Evolutionary conservation across 2,329 filamentous ascomycete species (phyloP).

Genomic region (Penicillium griseofulvum): DNA sequence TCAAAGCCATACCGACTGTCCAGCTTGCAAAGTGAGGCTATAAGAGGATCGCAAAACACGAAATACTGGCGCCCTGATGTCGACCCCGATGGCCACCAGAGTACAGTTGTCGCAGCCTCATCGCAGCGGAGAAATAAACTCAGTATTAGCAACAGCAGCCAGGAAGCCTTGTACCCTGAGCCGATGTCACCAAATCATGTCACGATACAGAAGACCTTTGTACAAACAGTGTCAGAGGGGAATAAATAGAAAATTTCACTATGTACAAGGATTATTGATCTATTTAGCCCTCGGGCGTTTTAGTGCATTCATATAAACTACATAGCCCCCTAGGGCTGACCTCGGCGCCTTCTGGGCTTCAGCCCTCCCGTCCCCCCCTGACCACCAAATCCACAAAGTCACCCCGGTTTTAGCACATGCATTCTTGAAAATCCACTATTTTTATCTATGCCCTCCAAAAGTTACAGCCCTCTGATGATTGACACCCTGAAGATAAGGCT

Average conservation of each 20-base stretch:
- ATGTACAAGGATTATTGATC: background rate
- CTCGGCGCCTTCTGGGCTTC: too few species aligned
- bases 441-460: background rate
- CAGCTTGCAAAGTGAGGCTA: background rate
- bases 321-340: background rate
- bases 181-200: conserved; percentile 3
- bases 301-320: background rate
- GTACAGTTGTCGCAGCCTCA: conserved; percentile 1
- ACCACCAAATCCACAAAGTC: background rate
- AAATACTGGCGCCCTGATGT: conserved; percentile 15
- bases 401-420: background rate
- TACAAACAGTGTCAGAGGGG: conserved; percentile 1
- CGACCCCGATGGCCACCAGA: background rate
- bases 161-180: conserved; percentile 7
- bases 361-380: background rate
- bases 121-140: conserved; percentile 1
- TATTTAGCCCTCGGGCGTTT: background rate
- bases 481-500: background rate
- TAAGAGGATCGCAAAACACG: background rate
- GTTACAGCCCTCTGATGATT: background rate
- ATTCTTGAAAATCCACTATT: background rate
- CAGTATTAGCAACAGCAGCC: conserved; percentile 7
- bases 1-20: conserved; percentile 1
- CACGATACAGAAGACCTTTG: conserved; percentile 11
- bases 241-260: background rate